Percentiles rank a stretch among this genome's conserved stretches.
These are phyloP conservation scores for Pseudopyricularia cyperi DNA, from an alignment of 2,329 filamentous ascomycete species.

Conservation along the genomic window DNA sequence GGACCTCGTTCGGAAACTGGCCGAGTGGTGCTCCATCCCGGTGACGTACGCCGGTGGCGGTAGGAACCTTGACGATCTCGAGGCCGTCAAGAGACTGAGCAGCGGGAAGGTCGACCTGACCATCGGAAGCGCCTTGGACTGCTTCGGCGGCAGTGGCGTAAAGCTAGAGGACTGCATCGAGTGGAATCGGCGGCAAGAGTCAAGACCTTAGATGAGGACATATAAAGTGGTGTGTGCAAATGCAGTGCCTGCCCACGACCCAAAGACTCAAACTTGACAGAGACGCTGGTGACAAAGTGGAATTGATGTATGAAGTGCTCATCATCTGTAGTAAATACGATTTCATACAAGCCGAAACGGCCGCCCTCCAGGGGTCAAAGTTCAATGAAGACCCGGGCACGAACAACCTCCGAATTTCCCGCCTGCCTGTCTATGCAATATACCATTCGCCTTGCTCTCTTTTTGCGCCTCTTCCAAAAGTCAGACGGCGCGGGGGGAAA, in stretches of 20 bases:
- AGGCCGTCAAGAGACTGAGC: conserved; percentile 68
- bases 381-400: background rate
- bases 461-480: background rate
- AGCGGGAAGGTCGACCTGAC: conserved; percentile 78
- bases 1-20: conserved; percentile 61
- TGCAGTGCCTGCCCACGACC: background rate
- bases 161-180: conserved; percentile 77
- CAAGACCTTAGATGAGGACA: background rate
- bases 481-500: background rate
- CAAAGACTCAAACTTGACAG: background rate
- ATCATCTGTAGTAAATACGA: background rate
- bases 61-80: conserved; percentile 66
- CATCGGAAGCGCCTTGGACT: conserved; percentile 90
- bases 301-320: background rate
- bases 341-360: background rate
- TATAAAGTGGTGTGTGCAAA: background rate
- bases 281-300: background rate
- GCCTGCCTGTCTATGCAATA: background rate
- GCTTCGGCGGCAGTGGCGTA: conserved; percentile 82
- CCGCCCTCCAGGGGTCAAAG: background rate
- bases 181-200: conserved; percentile 57
- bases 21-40: conserved; percentile 80
- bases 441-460: background rate
- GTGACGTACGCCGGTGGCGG: conserved; percentile 97
- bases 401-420: background rate